Percentiles rank a stretch among this genome's conserved stretches.
Conservation (phyloP, 2,329 filamentous ascomycete species). For the Tolypocladium tropicale region DNA sequence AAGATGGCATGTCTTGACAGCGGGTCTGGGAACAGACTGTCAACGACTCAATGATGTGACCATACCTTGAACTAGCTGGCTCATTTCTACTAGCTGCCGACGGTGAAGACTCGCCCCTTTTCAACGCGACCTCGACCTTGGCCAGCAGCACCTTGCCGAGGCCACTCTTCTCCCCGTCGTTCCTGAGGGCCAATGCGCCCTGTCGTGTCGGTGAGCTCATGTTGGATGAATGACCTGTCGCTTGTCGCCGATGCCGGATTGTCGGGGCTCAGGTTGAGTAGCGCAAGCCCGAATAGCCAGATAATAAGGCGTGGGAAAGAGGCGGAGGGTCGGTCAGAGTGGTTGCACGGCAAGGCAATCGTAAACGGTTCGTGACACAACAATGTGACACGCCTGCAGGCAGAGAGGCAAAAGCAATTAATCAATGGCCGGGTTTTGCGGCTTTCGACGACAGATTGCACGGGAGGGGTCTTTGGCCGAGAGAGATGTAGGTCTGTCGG, state of each 20-base stretch:
- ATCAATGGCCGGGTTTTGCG: background rate
- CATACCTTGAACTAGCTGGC: background rate
- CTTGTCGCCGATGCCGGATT: background rate
- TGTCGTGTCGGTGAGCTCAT: conserved; percentile 35
- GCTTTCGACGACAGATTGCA: background rate
- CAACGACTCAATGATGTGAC: background rate
- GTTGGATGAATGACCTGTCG: background rate
- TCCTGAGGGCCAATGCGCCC: conserved; percentile 21
- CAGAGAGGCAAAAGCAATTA: background rate
- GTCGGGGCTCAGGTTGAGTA: background rate
- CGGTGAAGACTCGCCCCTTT: conserved; percentile 26
- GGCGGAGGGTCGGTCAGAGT: background rate
- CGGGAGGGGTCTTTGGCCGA: background rate
- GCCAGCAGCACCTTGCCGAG: conserved; percentile 37
- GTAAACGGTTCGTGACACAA: background rate
- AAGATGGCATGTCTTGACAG: background rate
- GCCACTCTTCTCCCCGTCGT: conserved; percentile 33
- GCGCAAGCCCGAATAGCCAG: background rate
- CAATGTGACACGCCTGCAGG: background rate
- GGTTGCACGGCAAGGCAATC: background rate
- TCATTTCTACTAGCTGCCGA: conserved; percentile 2
- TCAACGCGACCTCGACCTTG: conserved; percentile 40
- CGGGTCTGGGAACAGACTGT: background rate
- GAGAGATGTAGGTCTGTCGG: background rate
- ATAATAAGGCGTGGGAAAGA: background rate